phyloP scores from a whole-genome alignment of 2,329 filamentous ascomycete species.

The Claviceps sp. region DNA sequence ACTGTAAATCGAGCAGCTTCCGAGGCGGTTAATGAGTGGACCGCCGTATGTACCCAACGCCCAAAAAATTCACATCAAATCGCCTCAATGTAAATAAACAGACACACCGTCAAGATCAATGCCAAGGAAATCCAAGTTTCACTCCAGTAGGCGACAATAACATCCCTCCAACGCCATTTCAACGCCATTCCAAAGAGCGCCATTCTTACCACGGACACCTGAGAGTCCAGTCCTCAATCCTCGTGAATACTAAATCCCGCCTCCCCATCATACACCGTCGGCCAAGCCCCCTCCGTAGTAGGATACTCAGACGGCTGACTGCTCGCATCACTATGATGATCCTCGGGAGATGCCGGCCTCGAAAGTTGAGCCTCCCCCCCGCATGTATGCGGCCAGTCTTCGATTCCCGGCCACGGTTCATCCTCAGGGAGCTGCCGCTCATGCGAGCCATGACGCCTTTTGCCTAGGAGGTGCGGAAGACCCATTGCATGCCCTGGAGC shows the following conservation, averaged over 20 bases:
- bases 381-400: conserved; percentile 31
- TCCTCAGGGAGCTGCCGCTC: conserved; percentile 33
- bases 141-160: no score
- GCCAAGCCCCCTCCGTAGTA: conserved; percentile 33
- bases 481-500: conserved; percentile 14
- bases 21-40: no score
- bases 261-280: conserved; percentile 11
- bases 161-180: no score
- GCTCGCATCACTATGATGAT: conserved; percentile 26
- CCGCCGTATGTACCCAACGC: no score
- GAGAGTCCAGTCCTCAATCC: conserved; percentile 15
- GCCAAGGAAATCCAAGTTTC: no score
- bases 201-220: no score
- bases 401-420: conserved; percentile 43
- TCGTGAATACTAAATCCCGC: conserved; percentile 28
- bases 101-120: no score
- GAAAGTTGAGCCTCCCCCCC: conserved; percentile 41
- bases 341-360: conserved; percentile 12
- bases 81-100: no score
- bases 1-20: no score
- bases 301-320: conserved; percentile 44
- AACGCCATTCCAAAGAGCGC: no score
- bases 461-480: conserved; percentile 11
- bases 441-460: conserved; percentile 10
- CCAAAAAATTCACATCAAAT: no score